Percentiles rank a stretch among this genome's conserved stretches.
Evolutionary conservation across 164 flowering plant genomes (phyloP).

Genomic region (Pachysandra terminalis): DNA sequence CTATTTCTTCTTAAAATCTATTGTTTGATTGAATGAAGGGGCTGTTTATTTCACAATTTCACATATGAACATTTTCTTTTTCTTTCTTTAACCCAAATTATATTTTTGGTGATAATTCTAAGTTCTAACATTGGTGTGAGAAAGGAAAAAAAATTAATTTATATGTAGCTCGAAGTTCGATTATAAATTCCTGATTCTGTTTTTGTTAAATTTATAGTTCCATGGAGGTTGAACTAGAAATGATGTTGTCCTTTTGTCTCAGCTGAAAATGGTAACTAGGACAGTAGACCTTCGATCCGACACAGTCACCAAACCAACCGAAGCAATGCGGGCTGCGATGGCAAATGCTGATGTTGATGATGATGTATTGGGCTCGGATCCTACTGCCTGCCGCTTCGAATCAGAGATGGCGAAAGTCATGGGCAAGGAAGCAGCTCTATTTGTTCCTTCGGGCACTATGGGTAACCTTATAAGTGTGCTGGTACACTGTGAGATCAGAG

Average conservation of each 20-base stretch:
- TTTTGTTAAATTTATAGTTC: background rate
- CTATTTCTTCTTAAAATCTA: background rate
- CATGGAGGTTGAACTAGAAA: background rate
- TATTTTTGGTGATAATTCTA: no score
- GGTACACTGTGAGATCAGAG: constrained; percentile 82
- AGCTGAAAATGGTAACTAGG: constrained; percentile 60
- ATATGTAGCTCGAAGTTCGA: background rate
- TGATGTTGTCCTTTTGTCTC: constrained; percentile 1
- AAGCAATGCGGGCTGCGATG: constrained; percentile 83
- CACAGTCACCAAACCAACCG: constrained; percentile 90
- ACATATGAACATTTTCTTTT: background rate
- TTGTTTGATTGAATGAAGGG: background rate
- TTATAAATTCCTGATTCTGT: background rate
- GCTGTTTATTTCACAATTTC: background rate
- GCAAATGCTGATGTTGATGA: constrained; percentile 90
- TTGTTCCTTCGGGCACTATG: constrained; percentile 97
- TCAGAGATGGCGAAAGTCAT: constrained; percentile 63
- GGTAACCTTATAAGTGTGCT: constrained; percentile 87
- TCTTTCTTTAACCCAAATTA: no score
- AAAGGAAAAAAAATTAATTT: no score
- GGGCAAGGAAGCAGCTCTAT: constrained; percentile 86
- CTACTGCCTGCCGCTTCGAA: constrained; percentile 71
- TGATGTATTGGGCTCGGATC: constrained; percentile 76
- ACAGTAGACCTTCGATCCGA: constrained; percentile 89
- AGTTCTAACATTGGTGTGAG: no score